These are phyloP conservation scores for Anthracocystis walkeri DNA, from an alignment of 1,284 basidiomycete species.

Conservation along the genomic window DNA sequence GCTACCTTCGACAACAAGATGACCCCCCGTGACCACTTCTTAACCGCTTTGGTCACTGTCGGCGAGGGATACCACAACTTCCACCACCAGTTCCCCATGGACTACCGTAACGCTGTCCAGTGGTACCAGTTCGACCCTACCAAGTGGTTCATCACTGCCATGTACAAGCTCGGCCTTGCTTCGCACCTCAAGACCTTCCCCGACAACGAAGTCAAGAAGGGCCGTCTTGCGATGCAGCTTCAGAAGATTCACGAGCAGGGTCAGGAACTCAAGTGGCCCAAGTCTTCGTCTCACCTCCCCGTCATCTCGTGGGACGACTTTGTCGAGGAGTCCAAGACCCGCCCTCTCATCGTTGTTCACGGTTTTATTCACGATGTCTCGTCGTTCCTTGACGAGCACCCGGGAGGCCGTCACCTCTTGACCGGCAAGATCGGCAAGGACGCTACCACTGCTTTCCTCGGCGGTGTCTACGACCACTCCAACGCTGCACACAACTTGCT, in stretches of 20 bases:
- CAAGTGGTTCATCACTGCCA: conserved; percentile 67
- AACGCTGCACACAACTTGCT: conserved; percentile 68
- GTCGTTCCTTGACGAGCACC: conserved; percentile 67
- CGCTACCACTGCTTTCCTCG: conserved; percentile 67
- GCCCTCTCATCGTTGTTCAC: conserved; percentile 63
- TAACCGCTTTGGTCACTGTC: conserved; percentile 67
- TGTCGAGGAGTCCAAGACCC: conserved; percentile 65
- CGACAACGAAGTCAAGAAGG: conserved; percentile 69
- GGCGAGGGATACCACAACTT: conserved; percentile 70
- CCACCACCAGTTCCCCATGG: conserved; percentile 70
- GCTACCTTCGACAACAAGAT: conserved; percentile 68
- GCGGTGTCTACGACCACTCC: conserved; percentile 68
- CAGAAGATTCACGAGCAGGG: conserved; percentile 56
- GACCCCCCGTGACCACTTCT: conserved; percentile 68
- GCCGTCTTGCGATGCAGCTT: conserved; percentile 66
- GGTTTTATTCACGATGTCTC: conserved; percentile 68
- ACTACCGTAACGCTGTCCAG: conserved; percentile 67
- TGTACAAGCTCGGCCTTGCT: conserved; percentile 63
- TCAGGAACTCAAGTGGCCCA: conserved; percentile 60
- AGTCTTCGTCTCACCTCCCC: conserved; percentile 63
- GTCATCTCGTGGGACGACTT: conserved; percentile 69
- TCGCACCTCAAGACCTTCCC: conserved; percentile 68
- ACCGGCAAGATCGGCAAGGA: conserved; percentile 66
- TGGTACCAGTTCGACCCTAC: conserved; percentile 70
- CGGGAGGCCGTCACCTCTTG: conserved; percentile 65